Percentiles rank a stretch among this genome's conserved stretches.
phyloP scores from a whole-genome alignment of 139 green algal species.

The Eudorina sp. region DNA sequence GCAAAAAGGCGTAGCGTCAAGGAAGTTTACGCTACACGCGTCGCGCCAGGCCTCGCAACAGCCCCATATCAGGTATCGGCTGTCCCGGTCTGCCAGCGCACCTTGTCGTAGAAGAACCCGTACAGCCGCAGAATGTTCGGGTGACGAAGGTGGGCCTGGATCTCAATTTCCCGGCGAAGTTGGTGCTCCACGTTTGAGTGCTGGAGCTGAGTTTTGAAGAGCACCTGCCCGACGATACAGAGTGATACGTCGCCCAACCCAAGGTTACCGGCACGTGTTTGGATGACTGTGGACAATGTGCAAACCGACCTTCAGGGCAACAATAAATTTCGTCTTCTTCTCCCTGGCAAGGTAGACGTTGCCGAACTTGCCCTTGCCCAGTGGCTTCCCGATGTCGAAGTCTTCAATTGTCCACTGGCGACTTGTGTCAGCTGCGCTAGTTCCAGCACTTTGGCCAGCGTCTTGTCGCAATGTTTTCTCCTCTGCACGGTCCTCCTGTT shows the following conservation, averaged over 20 bases:
- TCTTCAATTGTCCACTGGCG: conserved; percentile 89
- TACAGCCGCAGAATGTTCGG: conserved; percentile 98
- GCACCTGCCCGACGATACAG: conserved; percentile 72
- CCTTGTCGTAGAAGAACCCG: conserved; percentile 97
- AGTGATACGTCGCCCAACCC: background rate
- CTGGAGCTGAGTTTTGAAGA: conserved; percentile 98
- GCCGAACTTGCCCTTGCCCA: conserved; percentile 98
- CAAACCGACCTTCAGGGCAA: conserved; percentile 91
- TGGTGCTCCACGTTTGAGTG: conserved; percentile 98
- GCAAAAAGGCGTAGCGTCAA: no score
- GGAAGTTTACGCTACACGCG: no score
- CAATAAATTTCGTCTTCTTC: conserved; percentile 91
- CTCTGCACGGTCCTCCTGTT: conserved; percentile 1
- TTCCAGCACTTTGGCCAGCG: background rate
- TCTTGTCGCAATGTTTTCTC: background rate
- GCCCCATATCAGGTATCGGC: no score
- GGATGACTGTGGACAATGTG: no score
- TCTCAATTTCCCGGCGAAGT: conserved; percentile 97
- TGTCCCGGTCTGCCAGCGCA: no score
- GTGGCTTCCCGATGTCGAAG: conserved; percentile 97
- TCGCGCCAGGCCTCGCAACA: no score
- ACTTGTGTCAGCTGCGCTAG: conserved; percentile 4
- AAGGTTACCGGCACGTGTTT: no score
- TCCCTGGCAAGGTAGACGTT: conserved; percentile 99
- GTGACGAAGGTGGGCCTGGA: conserved; percentile 97